phyloP scores from a whole-genome alignment of 1,139 yeast genomes.

The Magnusiomyces sp. region DNA sequence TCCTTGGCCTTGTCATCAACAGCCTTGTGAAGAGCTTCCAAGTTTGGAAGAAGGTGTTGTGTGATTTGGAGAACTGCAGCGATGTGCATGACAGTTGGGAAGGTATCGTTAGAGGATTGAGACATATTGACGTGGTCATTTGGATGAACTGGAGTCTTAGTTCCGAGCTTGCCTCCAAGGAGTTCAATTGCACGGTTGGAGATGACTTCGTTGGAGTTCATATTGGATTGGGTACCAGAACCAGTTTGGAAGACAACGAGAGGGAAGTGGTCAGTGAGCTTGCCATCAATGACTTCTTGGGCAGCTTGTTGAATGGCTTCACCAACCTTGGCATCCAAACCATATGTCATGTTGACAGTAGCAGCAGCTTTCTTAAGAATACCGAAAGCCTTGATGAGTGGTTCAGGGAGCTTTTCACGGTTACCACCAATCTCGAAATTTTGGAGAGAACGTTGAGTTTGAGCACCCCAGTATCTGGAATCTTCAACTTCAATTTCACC shows the following conservation, averaged over 20 bases:
- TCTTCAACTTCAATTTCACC: constrained; percentile 89
- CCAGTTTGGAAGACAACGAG: constrained; percentile 98
- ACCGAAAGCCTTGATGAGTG: constrained; percentile 88
- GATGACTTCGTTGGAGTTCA: constrained; percentile 98
- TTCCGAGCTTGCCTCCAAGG: constrained; percentile 84
- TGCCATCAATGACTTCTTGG: constrained; percentile 87
- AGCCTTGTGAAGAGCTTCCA: constrained; percentile 67
- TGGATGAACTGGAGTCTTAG: constrained; percentile 93
- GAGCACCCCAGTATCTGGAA: constrained; percentile 94
- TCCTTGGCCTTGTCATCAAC: constrained; percentile 70
- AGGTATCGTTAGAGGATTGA: constrained; percentile 95
- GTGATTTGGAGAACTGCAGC: constrained; percentile 92
- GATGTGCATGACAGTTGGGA: constrained; percentile 98
- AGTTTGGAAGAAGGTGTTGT: constrained; percentile 65
- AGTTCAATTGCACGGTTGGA: constrained; percentile 96
- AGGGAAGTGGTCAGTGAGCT: constrained; percentile 90
- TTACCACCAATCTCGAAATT: constrained; percentile 94
- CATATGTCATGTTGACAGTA: constrained; percentile 74
- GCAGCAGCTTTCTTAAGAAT: constrained; percentile 92
- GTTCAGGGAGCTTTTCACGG: constrained; percentile 85
- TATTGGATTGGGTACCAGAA: constrained; percentile 96
- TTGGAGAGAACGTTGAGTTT: constrained; percentile 79
- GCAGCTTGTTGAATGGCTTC: constrained; percentile 89
- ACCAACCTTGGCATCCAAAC: constrained; percentile 78
- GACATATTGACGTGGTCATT: constrained; percentile 98